phyloP scores from a whole-genome alignment of 2,329 filamentous ascomycete species.

The Diaporthe sp. region DNA sequence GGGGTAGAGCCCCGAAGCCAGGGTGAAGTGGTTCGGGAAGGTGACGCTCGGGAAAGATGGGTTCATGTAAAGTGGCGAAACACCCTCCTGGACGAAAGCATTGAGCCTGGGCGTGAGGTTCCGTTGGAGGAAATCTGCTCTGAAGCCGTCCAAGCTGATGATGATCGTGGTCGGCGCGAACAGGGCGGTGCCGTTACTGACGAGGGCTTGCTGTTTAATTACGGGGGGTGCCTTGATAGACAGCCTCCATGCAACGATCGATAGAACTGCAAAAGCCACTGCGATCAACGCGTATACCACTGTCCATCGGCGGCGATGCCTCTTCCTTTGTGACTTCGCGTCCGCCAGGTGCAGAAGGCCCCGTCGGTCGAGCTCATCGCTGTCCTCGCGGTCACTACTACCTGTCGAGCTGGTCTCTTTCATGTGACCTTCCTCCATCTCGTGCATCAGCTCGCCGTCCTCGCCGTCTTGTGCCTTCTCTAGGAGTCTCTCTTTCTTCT shows the following conservation, averaged over 20 bases:
- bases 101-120: conserved; percentile 87
- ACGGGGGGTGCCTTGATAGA: conserved; percentile 60
- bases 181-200: conserved; percentile 87
- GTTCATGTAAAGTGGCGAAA: conserved; percentile 92
- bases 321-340: conserved; percentile 62
- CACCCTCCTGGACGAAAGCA: conserved; percentile 82
- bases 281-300: conserved; percentile 66
- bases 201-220: conserved; percentile 51
- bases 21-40: conserved; percentile 95
- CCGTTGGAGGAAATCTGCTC: conserved; percentile 90
- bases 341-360: conserved; percentile 63
- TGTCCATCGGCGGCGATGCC: conserved; percentile 67
- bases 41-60: conserved; percentile 97
- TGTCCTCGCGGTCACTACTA: conserved; percentile 72
- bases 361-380: conserved; percentile 70
- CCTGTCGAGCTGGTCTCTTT: conserved; percentile 76
- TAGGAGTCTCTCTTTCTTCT: conserved; percentile 67
- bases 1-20: conserved; percentile 92
- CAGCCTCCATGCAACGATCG: conserved; percentile 71
- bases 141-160: conserved; percentile 95
- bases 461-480: conserved; percentile 72
- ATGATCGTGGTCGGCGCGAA: conserved; percentile 94
- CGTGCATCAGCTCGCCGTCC: conserved; percentile 85
- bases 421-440: conserved; percentile 87
- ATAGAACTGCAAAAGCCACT: conserved; percentile 68